Evolutionary conservation across 176 grass and related monocot genomes (phyloP).

Genomic region (Dendrocalamus sinicus): DNA sequence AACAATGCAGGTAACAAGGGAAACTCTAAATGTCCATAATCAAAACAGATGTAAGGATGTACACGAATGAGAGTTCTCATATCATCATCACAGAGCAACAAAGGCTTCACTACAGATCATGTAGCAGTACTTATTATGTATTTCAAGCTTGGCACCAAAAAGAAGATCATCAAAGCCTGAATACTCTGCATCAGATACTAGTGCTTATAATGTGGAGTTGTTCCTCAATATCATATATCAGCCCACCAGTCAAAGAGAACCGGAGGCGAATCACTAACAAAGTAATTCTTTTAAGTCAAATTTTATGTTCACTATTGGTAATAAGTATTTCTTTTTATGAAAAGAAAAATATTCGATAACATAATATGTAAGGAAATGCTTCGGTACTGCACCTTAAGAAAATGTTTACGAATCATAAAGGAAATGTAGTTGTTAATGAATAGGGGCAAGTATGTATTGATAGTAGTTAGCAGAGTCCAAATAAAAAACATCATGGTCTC

Average conservation of each 20-base stretch:
- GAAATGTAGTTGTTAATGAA: not conserved
- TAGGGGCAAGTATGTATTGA: not conserved
- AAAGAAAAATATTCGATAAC: not conserved
- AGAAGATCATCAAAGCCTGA: not conserved
- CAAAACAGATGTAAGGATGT: constrained; percentile 14
- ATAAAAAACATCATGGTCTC: not conserved
- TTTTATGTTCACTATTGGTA: not conserved
- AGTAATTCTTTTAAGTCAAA: not conserved
- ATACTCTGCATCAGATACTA: constrained; percentile 13
- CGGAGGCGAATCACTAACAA: not conserved
- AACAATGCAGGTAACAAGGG: constrained; percentile 40
- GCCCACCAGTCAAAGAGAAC: constrained; percentile 1
- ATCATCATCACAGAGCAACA: not conserved
- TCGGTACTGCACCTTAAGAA: not conserved
- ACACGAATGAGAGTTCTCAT: not conserved
- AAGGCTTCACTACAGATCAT: not conserved
- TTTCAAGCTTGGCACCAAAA: not conserved
- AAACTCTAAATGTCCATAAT: not conserved
- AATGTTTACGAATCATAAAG: not conserved
- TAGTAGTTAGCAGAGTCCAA: not conserved
- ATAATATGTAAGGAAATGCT: not conserved
- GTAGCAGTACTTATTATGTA: not conserved
- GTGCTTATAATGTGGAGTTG: not conserved
- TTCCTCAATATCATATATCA: not conserved
- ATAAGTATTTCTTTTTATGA: constrained; percentile 16